Conservation (phyloP, 1,284 basidiomycete genomes). For the Cystobasidium slooffiae region DNA sequence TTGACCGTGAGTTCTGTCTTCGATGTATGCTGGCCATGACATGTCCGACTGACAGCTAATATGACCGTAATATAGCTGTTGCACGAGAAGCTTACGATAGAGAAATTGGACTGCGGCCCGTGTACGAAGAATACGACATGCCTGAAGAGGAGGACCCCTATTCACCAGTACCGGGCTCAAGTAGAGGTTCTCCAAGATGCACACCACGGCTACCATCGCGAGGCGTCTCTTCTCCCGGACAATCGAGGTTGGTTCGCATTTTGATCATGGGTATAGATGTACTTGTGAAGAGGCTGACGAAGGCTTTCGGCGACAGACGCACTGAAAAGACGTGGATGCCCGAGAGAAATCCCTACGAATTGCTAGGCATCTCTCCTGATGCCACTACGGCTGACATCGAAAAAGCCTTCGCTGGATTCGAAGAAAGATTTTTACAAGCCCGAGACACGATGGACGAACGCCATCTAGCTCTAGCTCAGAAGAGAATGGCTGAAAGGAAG, state of each 20-base stretch:
- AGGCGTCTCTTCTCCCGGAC: too few relatives aligned
- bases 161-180: too few relatives aligned
- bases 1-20: slow-evolving; percentile 11
- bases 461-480: background rate
- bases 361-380: background rate
- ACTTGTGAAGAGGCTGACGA: too few relatives aligned
- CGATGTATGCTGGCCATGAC: too few relatives aligned
- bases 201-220: too few relatives aligned
- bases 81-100: background rate
- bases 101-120: too few relatives aligned
- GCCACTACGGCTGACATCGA: background rate
- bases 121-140: too few relatives aligned
- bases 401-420: background rate
- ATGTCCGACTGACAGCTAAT: background rate
- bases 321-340: background rate
- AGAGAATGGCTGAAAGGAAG: background rate
- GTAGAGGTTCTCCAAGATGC: too few relatives aligned
- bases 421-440: background rate
- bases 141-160: too few relatives aligned
- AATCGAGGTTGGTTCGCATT: too few relatives aligned
- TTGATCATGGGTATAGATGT: too few relatives aligned
- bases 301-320: background rate
- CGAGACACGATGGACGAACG: background rate
- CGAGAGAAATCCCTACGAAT: background rate
- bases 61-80: background rate